Conservation (phyloP, 495 filamentous ascomycete genomes). For the Neurospora sp. region DNA sequence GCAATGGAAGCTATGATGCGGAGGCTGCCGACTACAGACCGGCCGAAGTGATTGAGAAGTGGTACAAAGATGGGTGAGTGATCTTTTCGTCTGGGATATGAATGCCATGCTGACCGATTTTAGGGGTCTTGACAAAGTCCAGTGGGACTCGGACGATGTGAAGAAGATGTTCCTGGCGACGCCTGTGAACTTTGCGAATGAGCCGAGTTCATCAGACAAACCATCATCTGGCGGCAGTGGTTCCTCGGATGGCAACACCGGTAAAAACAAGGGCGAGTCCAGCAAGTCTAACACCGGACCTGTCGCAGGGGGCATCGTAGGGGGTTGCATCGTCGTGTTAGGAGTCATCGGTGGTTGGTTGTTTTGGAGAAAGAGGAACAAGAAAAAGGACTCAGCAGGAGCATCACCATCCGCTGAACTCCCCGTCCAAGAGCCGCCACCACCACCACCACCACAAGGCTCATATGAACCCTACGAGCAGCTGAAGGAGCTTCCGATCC, state of each 20-base stretch:
- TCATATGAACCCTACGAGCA: not conserved
- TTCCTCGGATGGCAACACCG: not conserved
- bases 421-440: not conserved
- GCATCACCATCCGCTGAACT: not conserved
- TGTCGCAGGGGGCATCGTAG: not conserved
- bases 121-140: not conserved
- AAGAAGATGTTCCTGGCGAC: not conserved
- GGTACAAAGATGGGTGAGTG: slow-evolving; percentile 3
- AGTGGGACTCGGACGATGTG: not conserved
- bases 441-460: not conserved
- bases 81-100: not conserved
- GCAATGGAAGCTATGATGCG: slow-evolving; percentile 4
- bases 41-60: not conserved
- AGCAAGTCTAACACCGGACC: not conserved
- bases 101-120: not conserved
- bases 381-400: not conserved
- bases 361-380: not conserved
- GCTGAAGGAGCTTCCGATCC: not conserved
- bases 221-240: not conserved
- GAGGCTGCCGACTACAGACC: not conserved
- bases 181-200: not conserved
- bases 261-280: not conserved
- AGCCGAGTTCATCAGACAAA: not conserved
- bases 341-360: not conserved
- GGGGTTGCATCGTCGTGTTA: not conserved